Percentiles rank a stretch among this genome's conserved stretches.
These are phyloP conservation scores for Schizopora paradoxa DNA, from an alignment of 1,284 basidiomycete species.

Conservation along the genomic window DNA sequence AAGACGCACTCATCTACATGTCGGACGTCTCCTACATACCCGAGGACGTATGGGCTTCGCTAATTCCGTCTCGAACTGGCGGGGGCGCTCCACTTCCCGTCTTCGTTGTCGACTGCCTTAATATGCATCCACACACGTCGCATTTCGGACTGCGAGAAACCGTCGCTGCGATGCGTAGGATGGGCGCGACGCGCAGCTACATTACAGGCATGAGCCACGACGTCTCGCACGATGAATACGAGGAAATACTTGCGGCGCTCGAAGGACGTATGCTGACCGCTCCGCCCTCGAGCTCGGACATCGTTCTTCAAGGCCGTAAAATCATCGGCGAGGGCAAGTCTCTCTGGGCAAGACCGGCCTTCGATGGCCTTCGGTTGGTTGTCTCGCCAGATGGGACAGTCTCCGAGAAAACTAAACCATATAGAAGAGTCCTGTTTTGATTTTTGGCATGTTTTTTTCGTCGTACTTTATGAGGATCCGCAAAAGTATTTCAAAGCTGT, in stretches of 20 bases:
- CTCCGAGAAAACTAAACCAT: too few relatives aligned
- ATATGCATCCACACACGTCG: conserved; percentile 55
- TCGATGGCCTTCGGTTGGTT: conserved; percentile 57
- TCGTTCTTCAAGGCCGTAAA: conserved; percentile 38
- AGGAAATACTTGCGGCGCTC: conserved; percentile 48
- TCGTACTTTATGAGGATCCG: too few relatives aligned
- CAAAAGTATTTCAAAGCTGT: too few relatives aligned
- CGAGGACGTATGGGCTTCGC: conserved; percentile 54
- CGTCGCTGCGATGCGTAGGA: conserved; percentile 44
- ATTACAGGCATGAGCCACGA: conserved; percentile 69
- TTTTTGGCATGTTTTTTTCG: too few relatives aligned
- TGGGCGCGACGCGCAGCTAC: conserved; percentile 58
- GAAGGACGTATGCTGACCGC: conserved; percentile 37
- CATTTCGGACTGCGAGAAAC: conserved; percentile 67
- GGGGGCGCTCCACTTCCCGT: conserved; percentile 38
- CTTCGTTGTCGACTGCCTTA: conserved; percentile 68
- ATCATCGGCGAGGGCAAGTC: conserved; percentile 40
- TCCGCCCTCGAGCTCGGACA: conserved; percentile 29
- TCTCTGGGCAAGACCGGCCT: conserved; percentile 64
- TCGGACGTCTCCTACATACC: conserved; percentile 75
- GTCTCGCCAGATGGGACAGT: conserved; percentile 38
- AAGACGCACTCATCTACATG: conserved; percentile 59
- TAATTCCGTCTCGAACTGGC: too few relatives aligned
- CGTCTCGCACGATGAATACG: conserved; percentile 63
- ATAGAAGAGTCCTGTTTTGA: too few relatives aligned